Conservation (phyloP, 108 stramenopile species). For the Cylindrotheca closterium region DNA sequence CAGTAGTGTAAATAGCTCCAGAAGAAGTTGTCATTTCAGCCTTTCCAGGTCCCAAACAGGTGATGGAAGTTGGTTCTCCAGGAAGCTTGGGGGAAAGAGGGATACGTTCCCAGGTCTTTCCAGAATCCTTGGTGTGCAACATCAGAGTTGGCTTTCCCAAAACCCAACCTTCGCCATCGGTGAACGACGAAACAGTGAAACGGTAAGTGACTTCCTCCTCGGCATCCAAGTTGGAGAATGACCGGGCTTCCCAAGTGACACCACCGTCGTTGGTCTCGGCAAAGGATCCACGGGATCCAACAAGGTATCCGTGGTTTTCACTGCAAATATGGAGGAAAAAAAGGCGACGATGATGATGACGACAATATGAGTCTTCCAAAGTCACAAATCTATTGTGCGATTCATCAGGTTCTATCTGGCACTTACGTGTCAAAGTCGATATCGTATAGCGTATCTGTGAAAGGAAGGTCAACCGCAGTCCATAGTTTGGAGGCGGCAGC, state of each 20-base stretch:
- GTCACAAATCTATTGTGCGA: background rate
- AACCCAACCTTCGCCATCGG: slow-evolving; percentile 94
- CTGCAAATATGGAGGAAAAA: slow-evolving; percentile 23
- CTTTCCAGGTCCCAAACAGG: slow-evolving; percentile 81
- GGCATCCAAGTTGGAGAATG: slow-evolving; percentile 93
- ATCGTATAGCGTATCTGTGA: slow-evolving; percentile 91
- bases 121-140: slow-evolving; percentile 92
- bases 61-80: slow-evolving; percentile 90
- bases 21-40: slow-evolving; percentile 96
- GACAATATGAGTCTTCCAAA: background rate
- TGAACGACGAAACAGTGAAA: slow-evolving; percentile 86
- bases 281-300: slow-evolving; percentile 95
- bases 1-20: slow-evolving; percentile 93
- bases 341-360: background rate
- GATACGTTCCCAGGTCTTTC: slow-evolving; percentile 95
- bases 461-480: slow-evolving; percentile 79
- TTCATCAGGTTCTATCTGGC: background rate
- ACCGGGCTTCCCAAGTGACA: slow-evolving; percentile 88
- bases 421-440: slow-evolving; percentile 89
- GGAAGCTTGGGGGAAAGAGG: slow-evolving; percentile 97
- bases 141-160: slow-evolving; percentile 94
- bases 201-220: slow-evolving; percentile 95
- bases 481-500: slow-evolving; percentile 73
- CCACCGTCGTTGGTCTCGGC: slow-evolving; percentile 96
- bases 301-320: slow-evolving; percentile 91